Evolutionary conservation across 495 filamentous ascomycete genomes (phyloP).

Genomic region (Aspergillus sclerotiicarbonarius): DNA sequence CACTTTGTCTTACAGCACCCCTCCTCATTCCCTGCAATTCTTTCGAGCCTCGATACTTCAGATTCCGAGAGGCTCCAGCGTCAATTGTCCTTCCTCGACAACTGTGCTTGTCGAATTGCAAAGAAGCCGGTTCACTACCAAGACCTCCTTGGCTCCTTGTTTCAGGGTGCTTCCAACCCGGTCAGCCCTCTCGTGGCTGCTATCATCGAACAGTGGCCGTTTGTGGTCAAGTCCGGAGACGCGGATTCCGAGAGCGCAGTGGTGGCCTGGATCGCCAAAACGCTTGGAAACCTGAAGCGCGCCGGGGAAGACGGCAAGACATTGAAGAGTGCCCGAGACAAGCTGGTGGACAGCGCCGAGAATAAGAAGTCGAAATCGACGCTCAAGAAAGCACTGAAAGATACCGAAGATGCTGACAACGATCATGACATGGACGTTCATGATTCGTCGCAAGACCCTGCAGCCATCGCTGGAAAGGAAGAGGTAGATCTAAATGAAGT

Average conservation of each 20-base stretch:
- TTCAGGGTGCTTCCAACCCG: conserved; percentile 35
- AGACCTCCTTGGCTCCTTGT: conserved; percentile 40
- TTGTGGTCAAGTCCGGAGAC: conserved; percentile 52
- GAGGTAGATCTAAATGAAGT: conserved; percentile 38
- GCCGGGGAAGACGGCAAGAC: conserved; percentile 42
- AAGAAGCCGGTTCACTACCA: conserved; percentile 75
- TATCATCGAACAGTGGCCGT: conserved; percentile 76
- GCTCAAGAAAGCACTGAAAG: conserved; percentile 44
- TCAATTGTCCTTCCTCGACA: conserved; percentile 67
- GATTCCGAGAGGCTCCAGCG: conserved; percentile 28
- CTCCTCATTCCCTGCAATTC: conserved; percentile 35
- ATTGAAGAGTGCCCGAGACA: conserved; percentile 42
- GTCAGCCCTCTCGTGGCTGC: conserved; percentile 58
- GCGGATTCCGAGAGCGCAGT: conserved; percentile 37
- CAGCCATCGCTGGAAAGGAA: conserved; percentile 10
- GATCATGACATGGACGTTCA: conserved; percentile 24
- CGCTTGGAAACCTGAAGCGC: conserved; percentile 44
- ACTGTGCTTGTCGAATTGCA: conserved; percentile 68
- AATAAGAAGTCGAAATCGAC: conserved; percentile 35
- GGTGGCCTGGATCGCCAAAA: conserved; percentile 52
- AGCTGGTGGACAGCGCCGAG: conserved; percentile 36
- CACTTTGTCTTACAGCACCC: conserved; percentile 34
- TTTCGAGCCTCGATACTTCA: conserved; percentile 46
- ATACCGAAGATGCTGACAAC: conserved; percentile 21
- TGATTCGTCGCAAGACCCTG: conserved; percentile 16